Percentiles rank a stretch among this genome's conserved stretches.
These are phyloP conservation scores for Skeletonema potamos DNA, from an alignment of 108 stramenopile genomes.

Conservation along the genomic window DNA sequence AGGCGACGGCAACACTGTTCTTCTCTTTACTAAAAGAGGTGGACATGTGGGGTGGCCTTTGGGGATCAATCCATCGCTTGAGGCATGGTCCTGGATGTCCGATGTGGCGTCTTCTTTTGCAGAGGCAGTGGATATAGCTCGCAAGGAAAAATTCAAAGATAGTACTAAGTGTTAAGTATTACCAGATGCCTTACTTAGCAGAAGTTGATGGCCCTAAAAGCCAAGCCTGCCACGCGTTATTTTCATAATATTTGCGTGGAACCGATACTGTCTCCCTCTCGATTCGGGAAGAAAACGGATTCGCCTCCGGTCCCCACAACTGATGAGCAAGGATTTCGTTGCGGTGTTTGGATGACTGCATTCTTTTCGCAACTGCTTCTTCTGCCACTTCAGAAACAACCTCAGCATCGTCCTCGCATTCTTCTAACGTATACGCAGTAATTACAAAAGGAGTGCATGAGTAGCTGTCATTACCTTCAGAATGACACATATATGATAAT, in stretches of 20 bases:
- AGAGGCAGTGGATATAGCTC: slow-evolving; percentile 39
- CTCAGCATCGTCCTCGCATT: slow-evolving; percentile 76
- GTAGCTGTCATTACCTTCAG: slow-evolving; percentile 8
- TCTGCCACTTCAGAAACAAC: slow-evolving; percentile 52
- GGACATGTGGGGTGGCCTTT: slow-evolving; percentile 86
- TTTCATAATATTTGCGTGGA: slow-evolving; percentile 66
- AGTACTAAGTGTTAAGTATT: not conserved
- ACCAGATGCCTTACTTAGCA: not conserved
- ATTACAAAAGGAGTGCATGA: slow-evolving; percentile 56
- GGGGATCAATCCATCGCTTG: slow-evolving; percentile 43
- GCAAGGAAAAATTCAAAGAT: not conserved
- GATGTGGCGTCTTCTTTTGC: slow-evolving; percentile 61
- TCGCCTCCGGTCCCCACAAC: slow-evolving; percentile 70
- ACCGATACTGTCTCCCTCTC: slow-evolving; percentile 56
- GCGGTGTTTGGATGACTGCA: not conserved
- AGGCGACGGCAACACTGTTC: slow-evolving; percentile 59
- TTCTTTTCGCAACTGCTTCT: slow-evolving; percentile 13
- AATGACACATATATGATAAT: slow-evolving; percentile 39
- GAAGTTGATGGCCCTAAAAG: slow-evolving; percentile 31
- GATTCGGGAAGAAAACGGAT: slow-evolving; percentile 70
- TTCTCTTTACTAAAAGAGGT: slow-evolving; percentile 69
- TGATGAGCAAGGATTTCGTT: slow-evolving; percentile 7
- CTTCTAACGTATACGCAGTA: slow-evolving; percentile 82
- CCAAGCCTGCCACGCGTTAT: slow-evolving; percentile 88
- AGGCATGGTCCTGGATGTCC: slow-evolving; percentile 80